Conservation (phyloP, 345 rosid species). For the Draba incana region DNA sequence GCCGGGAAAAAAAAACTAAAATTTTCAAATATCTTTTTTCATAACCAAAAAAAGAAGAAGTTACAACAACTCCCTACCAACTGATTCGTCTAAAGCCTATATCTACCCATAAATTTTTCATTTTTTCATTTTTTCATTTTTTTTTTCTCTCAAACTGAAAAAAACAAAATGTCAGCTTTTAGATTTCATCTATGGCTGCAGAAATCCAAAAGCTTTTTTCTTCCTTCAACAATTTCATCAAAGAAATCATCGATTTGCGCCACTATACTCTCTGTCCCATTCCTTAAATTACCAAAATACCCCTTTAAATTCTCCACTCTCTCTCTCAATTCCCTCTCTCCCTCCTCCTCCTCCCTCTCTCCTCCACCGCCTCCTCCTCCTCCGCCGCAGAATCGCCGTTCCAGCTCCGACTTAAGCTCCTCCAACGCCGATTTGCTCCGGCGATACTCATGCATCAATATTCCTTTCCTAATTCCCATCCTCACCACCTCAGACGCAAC, state of each 20-base stretch:
- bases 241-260: conserved; percentile 87
- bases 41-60: conserved; percentile 3
- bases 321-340: conserved; percentile 48
- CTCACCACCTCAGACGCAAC: conserved; percentile 57
- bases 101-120: conserved; percentile 30
- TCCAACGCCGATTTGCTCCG: conserved; percentile 64
- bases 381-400: conserved; percentile 41
- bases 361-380: conserved; percentile 42
- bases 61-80: conserved; percentile 44
- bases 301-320: conserved; percentile 58
- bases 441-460: conserved; percentile 62
- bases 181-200: conserved; percentile 64
- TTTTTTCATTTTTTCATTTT: background rate
- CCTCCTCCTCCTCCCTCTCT: conserved; percentile 43
- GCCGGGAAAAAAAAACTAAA: too few species aligned
- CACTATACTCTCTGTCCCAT: conserved; percentile 67
- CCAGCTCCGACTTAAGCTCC: conserved; percentile 63
- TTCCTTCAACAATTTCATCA: conserved; percentile 89
- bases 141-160: conserved; percentile 1
- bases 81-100: conserved; percentile 40
- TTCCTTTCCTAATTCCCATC: conserved; percentile 52
- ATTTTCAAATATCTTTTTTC: conserved; percentile 5
- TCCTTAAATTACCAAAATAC: conserved; percentile 63
- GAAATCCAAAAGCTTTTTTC: conserved; percentile 77
- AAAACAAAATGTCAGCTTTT: conserved; percentile 28